A percentile compares a stretch with the other conserved stretches of the same genome.
Conservation (phyloP, 2,329 filamentous ascomycete species). For the Bipolaris oryzae region DNA sequence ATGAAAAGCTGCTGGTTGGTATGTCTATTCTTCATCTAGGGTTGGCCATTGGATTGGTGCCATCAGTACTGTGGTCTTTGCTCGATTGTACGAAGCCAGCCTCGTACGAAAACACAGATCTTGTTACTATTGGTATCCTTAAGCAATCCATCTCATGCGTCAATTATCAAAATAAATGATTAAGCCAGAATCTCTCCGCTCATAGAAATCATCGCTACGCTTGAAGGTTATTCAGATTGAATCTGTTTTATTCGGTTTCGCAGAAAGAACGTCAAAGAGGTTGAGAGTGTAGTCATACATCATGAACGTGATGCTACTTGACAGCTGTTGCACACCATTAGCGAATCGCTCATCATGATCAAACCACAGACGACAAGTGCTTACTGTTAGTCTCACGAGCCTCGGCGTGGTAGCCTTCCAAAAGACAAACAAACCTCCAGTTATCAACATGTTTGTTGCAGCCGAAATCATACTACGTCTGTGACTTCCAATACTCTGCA, state of each 20-base stretch:
- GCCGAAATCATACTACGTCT: not conserved
- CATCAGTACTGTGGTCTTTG: no score
- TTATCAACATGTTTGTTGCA: not conserved
- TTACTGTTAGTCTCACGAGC: not conserved
- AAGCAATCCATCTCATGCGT: no score
- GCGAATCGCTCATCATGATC: not conserved
- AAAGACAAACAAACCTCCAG: not conserved
- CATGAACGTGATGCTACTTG: not conserved
- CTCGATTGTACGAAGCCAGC: no score
- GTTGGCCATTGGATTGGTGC: no score
- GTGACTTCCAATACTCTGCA: not conserved
- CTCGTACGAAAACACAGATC: no score
- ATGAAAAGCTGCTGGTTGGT: no score
- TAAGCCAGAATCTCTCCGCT: no score
- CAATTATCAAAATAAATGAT: no score
- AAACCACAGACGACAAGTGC: not conserved
- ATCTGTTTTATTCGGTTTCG: not conserved
- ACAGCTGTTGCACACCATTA: not conserved
- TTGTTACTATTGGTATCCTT: no score
- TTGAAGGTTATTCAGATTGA: not conserved
- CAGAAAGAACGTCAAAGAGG: not conserved
- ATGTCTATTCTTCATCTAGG: no score
- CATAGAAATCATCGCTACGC: no score
- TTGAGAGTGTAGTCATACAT: not conserved
- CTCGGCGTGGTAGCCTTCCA: not conserved